Evolutionary conservation across 768 basidiomycete species (phyloP).

Genomic region (Lentinula detonsa): DNA sequence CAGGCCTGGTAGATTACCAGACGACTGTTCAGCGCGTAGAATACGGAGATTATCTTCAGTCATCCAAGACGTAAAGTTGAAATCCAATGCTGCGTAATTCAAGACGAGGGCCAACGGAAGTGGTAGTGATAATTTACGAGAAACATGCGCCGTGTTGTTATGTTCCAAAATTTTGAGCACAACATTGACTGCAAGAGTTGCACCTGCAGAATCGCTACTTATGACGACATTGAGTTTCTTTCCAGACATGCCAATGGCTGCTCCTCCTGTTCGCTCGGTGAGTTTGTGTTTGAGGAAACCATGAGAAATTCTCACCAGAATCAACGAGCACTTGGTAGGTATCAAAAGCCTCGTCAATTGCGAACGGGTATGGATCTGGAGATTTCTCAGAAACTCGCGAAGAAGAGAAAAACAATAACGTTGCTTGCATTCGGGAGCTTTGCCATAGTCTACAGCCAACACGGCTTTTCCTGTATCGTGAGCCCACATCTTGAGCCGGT

Average conservation of each 20-base stretch:
- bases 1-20: slow-evolving; percentile 71
- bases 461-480: slow-evolving; percentile 71
- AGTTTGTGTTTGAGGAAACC: background rate
- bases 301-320: slow-evolving; percentile 35
- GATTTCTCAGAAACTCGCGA: slow-evolving; percentile 4
- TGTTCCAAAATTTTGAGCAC: slow-evolving; percentile 80
- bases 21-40: slow-evolving; percentile 82
- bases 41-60: slow-evolving; percentile 76
- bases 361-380: slow-evolving; percentile 90
- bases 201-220: slow-evolving; percentile 98
- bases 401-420: background rate
- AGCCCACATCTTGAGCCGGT: slow-evolving; percentile 86
- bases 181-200: slow-evolving; percentile 78
- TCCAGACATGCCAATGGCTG: slow-evolving; percentile 85
- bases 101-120: slow-evolving; percentile 80
- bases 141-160: slow-evolving; percentile 21
- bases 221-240: slow-evolving; percentile 70
- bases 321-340: slow-evolving; percentile 77
- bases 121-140: slow-evolving; percentile 41
- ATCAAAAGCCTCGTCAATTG: slow-evolving; percentile 93
- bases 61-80: slow-evolving; percentile 99
- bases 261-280: slow-evolving; percentile 41
- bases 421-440: slow-evolving; percentile 86
- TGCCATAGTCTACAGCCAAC: slow-evolving; percentile 89
- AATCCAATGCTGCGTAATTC: slow-evolving; percentile 90